Percentiles rank a stretch among this genome's conserved stretches.
phyloP scores from a whole-genome alignment of 441 rosid genomes.

The Metrosideros polymorpha region DNA sequence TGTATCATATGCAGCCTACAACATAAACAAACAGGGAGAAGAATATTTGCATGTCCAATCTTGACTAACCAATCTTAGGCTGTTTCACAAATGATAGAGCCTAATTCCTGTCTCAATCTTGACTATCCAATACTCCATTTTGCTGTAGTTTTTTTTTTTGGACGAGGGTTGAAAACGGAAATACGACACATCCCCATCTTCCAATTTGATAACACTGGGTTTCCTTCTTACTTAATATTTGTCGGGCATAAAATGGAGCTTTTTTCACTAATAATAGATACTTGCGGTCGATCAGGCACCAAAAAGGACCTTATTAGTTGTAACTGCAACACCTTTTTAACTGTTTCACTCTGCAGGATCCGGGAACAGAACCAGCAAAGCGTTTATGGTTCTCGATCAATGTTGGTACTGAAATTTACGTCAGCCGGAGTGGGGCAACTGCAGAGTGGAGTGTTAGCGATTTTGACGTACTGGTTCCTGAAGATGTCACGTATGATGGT shows the following conservation, averaged over 20 bases:
- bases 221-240: neutral
- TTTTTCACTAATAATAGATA: neutral
- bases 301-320: neutral
- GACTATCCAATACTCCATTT: neutral
- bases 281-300: neutral
- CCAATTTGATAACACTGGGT: neutral
- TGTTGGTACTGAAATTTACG: conserved; percentile 59
- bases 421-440: conserved; percentile 37
- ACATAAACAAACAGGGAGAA: neutral
- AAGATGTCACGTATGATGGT: conserved; percentile 4
- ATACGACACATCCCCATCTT: neutral
- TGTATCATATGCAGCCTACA: neutral
- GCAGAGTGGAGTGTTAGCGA: conserved; percentile 68
- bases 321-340: neutral
- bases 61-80: neutral
- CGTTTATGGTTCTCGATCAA: conserved; percentile 46
- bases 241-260: neutral
- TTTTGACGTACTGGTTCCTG: conserved; percentile 49
- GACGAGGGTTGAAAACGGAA: neutral
- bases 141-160: neutral
- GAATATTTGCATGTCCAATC: neutral
- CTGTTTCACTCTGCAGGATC: conserved; percentile 30
- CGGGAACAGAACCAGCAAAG: conserved; percentile 50
- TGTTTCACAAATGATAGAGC: neutral
- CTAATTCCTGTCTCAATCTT: neutral